These are phyloP conservation scores for Claviceps cyperi DNA, from an alignment of 2,329 filamentous ascomycete genomes.

Conservation along the genomic window DNA sequence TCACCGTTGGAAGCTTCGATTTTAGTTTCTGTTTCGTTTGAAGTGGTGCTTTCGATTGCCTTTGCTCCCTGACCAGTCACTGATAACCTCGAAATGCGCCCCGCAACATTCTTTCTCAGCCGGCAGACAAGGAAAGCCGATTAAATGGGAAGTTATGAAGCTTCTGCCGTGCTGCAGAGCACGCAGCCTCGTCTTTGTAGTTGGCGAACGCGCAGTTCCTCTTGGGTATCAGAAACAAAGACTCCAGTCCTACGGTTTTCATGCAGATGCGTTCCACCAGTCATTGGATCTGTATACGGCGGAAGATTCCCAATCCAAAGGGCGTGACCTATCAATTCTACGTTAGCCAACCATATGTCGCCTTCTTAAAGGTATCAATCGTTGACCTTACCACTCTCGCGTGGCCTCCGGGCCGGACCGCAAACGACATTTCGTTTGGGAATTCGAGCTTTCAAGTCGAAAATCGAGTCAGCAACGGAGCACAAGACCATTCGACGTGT, in stretches of 20 bases:
- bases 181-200: constrained; percentile 68
- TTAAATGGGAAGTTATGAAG: constrained; percentile 85
- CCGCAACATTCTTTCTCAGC: constrained; percentile 45
- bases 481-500: background rate
- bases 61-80: constrained; percentile 39
- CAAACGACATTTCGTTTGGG: constrained; percentile 14
- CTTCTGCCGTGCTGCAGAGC: constrained; percentile 60
- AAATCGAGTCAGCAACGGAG: background rate
- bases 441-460: constrained; percentile 6
- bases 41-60: constrained; percentile 4
- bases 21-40: background rate
- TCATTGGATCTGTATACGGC: constrained; percentile 65
- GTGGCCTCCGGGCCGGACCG: constrained; percentile 27
- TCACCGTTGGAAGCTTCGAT: background rate
- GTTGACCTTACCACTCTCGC: constrained; percentile 41
- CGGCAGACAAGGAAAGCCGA: constrained; percentile 76
- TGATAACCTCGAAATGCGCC: constrained; percentile 28
- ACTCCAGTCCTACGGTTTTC: constrained; percentile 67
- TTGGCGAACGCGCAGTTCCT: constrained; percentile 97
- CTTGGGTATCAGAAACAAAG: constrained; percentile 86
- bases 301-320: constrained; percentile 95
- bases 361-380: background rate
- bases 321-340: constrained; percentile 49
- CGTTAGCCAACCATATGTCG: constrained; percentile 1
- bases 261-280: constrained; percentile 87